Conservation (phyloP, 345 rosid genomes). For the Cardiospermum halicacabum region DNA sequence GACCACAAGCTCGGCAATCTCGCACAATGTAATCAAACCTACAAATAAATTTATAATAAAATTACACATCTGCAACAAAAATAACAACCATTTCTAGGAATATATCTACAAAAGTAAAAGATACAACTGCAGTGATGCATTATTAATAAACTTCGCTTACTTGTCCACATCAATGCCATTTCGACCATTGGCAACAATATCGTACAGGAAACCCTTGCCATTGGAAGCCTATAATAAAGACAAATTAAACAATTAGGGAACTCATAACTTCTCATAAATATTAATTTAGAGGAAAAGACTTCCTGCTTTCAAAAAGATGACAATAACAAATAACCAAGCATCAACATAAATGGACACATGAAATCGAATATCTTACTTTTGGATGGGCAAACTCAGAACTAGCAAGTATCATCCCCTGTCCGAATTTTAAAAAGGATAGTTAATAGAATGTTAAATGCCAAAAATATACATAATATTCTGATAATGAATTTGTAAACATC, state of each 20-base stretch:
- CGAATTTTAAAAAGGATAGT: constrained; percentile 16
- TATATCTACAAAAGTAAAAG: constrained; percentile 3
- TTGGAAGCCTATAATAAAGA: constrained; percentile 34
- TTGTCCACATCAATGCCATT: constrained; percentile 98
- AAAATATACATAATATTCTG: too few relatives aligned
- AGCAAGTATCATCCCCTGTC: constrained; percentile 88
- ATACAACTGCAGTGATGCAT: constrained; percentile 2
- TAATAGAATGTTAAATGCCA: too few relatives aligned
- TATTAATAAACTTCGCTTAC: constrained; percentile 35
- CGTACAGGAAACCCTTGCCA: constrained; percentile 82
- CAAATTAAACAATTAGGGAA: neutral
- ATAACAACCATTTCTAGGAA: neutral
- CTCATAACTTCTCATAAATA: neutral
- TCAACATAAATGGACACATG: constrained; percentile 4
- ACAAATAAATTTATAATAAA: constrained; percentile 11
- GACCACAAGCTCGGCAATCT: constrained; percentile 88
- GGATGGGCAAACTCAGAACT: constrained; percentile 53
- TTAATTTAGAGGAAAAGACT: neutral
- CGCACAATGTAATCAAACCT: constrained; percentile 97
- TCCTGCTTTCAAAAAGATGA: constrained; percentile 7
- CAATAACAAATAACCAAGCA: constrained; percentile 3
- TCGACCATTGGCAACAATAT: constrained; percentile 96
- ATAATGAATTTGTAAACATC: too few relatives aligned
- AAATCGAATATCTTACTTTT: constrained; percentile 38
- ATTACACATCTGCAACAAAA: neutral